Conservation (phyloP, 2,329 filamentous ascomycete genomes). For the Pseudogymnoascus sp. region DNA sequence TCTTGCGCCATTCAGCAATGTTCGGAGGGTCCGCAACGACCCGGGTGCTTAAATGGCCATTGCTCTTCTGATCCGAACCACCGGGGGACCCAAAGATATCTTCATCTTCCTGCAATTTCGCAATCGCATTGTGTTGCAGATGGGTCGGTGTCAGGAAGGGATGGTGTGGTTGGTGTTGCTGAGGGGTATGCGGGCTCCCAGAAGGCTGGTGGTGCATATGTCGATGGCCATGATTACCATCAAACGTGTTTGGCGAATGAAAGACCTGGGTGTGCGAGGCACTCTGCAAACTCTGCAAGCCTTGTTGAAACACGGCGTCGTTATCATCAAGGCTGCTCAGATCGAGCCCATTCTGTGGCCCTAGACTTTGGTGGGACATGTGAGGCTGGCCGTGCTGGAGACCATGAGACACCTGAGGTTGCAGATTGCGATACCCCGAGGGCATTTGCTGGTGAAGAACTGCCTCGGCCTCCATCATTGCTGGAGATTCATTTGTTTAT, state of each 20-base stretch:
- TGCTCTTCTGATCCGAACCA: constrained; percentile 34
- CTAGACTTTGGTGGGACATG: constrained; percentile 24
- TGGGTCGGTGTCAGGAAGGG: constrained; percentile 36
- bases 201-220: constrained; percentile 24
- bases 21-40: constrained; percentile 59
- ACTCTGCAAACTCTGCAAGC: constrained; percentile 29
- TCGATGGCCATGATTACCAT: constrained; percentile 26
- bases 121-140: constrained; percentile 27
- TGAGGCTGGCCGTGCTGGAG: constrained; percentile 25
- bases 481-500: background rate
- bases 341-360: constrained; percentile 30
- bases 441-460: constrained; percentile 20
- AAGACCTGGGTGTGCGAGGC: constrained; percentile 27
- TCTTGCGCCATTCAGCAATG: constrained; percentile 60
- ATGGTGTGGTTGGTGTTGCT: constrained; percentile 30
- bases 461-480: constrained; percentile 5
- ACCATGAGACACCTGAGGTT: constrained; percentile 26
- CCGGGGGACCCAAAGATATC: constrained; percentile 30
- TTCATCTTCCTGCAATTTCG: constrained; percentile 31
- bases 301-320: constrained; percentile 31
- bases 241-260: constrained; percentile 28
- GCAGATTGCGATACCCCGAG: constrained; percentile 23
- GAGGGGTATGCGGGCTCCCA: constrained; percentile 28
- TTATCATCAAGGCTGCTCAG: constrained; percentile 34
- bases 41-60: constrained; percentile 45